Base-by-base conservation (phyloP, 495 filamentous ascomycete genomes). In the Penicillium daleae region DNA sequence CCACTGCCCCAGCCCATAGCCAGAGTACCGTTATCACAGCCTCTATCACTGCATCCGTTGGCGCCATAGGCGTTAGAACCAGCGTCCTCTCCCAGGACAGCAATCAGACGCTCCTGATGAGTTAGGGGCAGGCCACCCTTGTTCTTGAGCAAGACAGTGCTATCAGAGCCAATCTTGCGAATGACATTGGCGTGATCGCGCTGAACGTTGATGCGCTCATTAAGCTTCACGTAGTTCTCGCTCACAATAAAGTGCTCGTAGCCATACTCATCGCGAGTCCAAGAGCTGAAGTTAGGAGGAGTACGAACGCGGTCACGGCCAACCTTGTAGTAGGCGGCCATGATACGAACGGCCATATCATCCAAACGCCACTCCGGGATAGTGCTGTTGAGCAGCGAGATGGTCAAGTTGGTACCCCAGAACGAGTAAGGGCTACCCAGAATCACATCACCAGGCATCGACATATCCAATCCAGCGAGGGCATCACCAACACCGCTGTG, bases 1-100 rank as follows among this genome's bases (percentile, higher is more conserved):
- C 95, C 95, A 61, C 89, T 93, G 35, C 94, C 95, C 95, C 94
- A 99, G 51, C 87, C 93, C 89, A 97, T 93, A 31, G 90, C 95
- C 31, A 97, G 82, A 6, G 94, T 97, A 31, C 93, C 94, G 44
- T 87, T 85, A 71, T 92, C 81, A 62, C 95, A 97, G n/a, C 90
- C 87, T 40, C 90, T 87, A 76, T 99, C 91, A 40, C 67, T 32
- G 71, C 93, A 97, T 22, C 89, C 87, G 72, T 99, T 97, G 19
- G 92, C 90, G n/a, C 95, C 95, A 32, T 80, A 78, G 0, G 84
- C 81, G 66, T 91, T 94, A 9, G 86, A 85, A 4, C 88, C 91
- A 21, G 93, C 94, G 68, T 97, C 93, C 40, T 91, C 86, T 24
- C 96, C 92, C 62, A 97, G 85, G n/a, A 98, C 85, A 12, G 84